Evolutionary conservation across 2,329 filamentous ascomycete species (phyloP), one percentile per base, ranked within the genome.

Genomic region (Ceratocystis diversiconidia): DNA sequence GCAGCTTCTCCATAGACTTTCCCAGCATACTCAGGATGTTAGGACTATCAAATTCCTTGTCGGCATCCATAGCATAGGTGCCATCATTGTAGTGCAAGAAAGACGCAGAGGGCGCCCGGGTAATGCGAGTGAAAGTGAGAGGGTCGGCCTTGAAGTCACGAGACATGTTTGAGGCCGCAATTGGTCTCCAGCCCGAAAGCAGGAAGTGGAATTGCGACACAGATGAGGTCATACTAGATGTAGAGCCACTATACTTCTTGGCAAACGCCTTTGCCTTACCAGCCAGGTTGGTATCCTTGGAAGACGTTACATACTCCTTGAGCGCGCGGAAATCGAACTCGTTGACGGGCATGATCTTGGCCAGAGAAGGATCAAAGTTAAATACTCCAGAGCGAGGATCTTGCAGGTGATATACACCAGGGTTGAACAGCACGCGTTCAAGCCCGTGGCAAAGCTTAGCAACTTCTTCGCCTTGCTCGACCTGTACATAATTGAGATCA

Each of bases 361-460:
- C 85, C 22, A 99, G 81, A 72, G 96, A 96, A 0, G 95, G 94
- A 72, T 99, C 92, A 71, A 99, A 99, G 73, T 99, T 99, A 80
- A 85, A 99, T 5, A 97, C 90, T 19, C 85, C 82, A 48, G 92
- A 91, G 66, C 90, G 84, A 28, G 87, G 85, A 73, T 99, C 94
- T 75, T 95, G 92, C 63, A 99, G 82, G 62, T 90, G 86, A 73
- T 96, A 96, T 46, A 96, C 89, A 25, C 94, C 92, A 1, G 87
- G 87, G 71, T 96, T 99, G 80, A 99, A 99, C 2, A 99, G 78
- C n/a, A 95, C 92, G 66, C 91, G 82, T 68, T 95, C 90, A 41
- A 96, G 79, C 5, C 88, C 87, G 72, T 94, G 87, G 1, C 83
- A 79, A 1, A 96, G 77, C 30, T 75, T 76, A 1, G 90, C 88